Conservation (phyloP, 768 basidiomycete species). For the Lentinula detonsa region DNA sequence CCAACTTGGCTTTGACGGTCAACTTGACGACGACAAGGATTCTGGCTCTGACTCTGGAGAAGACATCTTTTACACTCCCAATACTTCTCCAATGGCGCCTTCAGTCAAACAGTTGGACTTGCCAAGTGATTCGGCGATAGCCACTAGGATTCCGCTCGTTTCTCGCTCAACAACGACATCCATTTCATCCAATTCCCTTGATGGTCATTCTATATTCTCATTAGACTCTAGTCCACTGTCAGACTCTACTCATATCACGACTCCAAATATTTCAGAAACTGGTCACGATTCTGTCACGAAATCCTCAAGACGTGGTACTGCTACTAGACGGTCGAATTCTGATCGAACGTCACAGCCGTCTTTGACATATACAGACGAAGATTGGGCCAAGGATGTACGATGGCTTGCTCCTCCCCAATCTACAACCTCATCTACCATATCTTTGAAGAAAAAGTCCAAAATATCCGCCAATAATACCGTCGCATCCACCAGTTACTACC, state of each 20-base stretch:
- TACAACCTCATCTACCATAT: neutral
- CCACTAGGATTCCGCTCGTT: conserved; percentile 14
- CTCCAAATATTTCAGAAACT: conserved; percentile 25
- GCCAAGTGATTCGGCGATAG: conserved; percentile 17
- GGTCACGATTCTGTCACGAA: conserved; percentile 11
- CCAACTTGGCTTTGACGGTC: neutral
- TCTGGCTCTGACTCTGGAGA: conserved; percentile 25
- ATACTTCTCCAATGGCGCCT: conserved; percentile 40
- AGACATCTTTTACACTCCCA: conserved; percentile 61
- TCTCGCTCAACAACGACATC: conserved; percentile 22
- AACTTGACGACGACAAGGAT: conserved; percentile 13
- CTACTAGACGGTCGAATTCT: conserved; percentile 9
- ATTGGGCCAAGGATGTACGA: conserved; percentile 65
- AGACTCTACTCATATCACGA: conserved; percentile 33
- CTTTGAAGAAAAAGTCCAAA: conserved; percentile 3
- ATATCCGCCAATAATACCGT: conserved; percentile 9
- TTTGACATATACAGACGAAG: conserved; percentile 42
- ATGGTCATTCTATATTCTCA: conserved; percentile 35
- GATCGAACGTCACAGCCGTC: conserved; percentile 15
- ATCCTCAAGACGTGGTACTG: conserved; percentile 5
- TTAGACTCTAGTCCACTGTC: conserved; percentile 18
- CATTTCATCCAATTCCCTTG: conserved; percentile 32
- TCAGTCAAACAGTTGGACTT: conserved; percentile 17
- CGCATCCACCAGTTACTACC: conserved; percentile 14
- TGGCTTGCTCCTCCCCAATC: conserved; percentile 38